Conservation (phyloP, 78 protist genomes). For the Protostelium mycophagum region DNA sequence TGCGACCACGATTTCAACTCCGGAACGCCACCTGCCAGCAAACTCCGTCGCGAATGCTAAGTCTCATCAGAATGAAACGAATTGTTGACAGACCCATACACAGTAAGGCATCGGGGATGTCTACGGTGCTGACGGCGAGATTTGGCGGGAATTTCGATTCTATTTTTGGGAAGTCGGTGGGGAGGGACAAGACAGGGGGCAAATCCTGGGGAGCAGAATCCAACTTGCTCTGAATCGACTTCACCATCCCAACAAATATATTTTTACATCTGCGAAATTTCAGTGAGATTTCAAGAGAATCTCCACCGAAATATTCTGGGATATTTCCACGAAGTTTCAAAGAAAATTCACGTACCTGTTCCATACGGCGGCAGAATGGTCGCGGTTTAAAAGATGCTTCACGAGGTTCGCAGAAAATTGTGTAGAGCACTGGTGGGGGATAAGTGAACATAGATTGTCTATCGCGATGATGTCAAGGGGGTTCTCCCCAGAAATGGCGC, state of each 20-base stretch:
- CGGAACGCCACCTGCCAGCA: background rate
- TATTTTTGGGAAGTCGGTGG: background rate
- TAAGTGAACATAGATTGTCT: background rate
- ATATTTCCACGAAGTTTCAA: background rate
- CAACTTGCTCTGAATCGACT: background rate
- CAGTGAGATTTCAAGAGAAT: no score
- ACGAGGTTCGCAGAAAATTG: background rate
- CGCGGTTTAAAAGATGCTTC: background rate
- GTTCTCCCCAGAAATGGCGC: background rate
- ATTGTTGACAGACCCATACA: background rate
- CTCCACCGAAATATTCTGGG: no score
- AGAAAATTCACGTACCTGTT: background rate
- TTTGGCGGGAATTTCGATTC: background rate
- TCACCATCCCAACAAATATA: background rate
- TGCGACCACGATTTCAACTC: background rate
- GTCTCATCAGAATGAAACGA: background rate
- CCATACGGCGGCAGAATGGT: background rate
- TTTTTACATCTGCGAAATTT: background rate
- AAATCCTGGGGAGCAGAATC: background rate
- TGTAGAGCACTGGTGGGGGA: background rate
- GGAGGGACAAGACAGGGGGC: background rate
- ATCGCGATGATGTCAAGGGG: constrained; percentile 2
- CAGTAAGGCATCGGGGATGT: no score
- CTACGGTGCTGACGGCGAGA: no score
- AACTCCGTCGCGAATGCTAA: background rate